Evolutionary conservation across 2,329 filamentous ascomycete species (phyloP).

Genomic region (Cladosporium sp.): DNA sequence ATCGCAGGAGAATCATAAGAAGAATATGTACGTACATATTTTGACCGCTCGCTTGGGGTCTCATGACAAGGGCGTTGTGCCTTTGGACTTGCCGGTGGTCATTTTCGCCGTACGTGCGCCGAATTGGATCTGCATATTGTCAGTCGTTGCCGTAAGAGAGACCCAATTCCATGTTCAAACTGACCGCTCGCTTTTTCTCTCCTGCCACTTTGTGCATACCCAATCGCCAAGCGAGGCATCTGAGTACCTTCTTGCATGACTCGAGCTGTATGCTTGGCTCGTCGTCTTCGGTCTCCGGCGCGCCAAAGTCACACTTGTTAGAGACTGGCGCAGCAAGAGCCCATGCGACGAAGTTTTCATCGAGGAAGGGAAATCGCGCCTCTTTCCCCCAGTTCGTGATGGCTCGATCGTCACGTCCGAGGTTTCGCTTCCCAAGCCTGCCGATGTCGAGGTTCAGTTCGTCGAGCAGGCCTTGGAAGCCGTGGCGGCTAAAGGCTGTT

Average conservation of each 20-base stretch:
- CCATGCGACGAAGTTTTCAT: slow-evolving; percentile 81
- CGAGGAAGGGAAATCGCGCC: slow-evolving; percentile 84
- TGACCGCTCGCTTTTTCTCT: slow-evolving; percentile 90
- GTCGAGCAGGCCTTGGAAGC: slow-evolving; percentile 68
- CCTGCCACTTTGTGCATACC: slow-evolving; percentile 66
- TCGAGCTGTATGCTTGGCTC: slow-evolving; percentile 51
- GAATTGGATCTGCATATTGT: slow-evolving; percentile 37
- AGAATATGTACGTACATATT: slow-evolving; percentile 13
- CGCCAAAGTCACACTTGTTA: slow-evolving; percentile 80
- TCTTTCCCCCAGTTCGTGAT: slow-evolving; percentile 88
- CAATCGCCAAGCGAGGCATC: slow-evolving; percentile 70
- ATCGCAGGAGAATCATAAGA: background rate
- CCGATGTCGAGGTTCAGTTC: slow-evolving; percentile 83
- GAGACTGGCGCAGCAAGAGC: slow-evolving; percentile 69
- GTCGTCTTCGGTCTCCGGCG: slow-evolving; percentile 21
- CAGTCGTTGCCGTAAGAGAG: slow-evolving; percentile 1
- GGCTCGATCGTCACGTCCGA: slow-evolving; percentile 88
- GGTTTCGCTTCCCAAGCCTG: slow-evolving; percentile 85
- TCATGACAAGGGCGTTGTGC: slow-evolving; percentile 39
- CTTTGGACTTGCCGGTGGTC: slow-evolving; percentile 46
- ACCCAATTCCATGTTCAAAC: slow-evolving; percentile 31
- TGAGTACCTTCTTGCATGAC: slow-evolving; percentile 74
- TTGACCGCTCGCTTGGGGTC: slow-evolving; percentile 15
- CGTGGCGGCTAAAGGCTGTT: slow-evolving; percentile 65
- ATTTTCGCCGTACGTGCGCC: slow-evolving; percentile 44